phyloP scores from a whole-genome alignment of 352 stramenopile species.

The Phytopythium cucurbitacearum region DNA sequence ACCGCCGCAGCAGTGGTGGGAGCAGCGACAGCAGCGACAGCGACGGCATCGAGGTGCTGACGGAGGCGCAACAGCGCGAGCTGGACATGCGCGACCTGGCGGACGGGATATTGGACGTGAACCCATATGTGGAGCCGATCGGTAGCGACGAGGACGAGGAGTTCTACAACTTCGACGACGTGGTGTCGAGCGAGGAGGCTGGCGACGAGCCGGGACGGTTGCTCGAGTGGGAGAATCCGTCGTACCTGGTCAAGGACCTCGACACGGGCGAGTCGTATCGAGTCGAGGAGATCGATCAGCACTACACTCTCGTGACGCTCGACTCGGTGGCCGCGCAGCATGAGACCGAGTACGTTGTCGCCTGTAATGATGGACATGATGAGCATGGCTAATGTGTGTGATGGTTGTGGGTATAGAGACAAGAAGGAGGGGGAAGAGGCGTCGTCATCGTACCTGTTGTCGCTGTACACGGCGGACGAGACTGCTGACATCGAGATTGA shows the following conservation, averaged over 20 bases:
- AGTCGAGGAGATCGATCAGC: constrained; percentile 81
- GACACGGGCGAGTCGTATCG: constrained; percentile 76
- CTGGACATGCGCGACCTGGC: constrained; percentile 23
- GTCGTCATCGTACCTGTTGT: constrained; percentile 67
- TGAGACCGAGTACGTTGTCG: constrained; percentile 36
- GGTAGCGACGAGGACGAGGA: constrained; percentile 17
- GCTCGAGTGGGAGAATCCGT: constrained; percentile 71
- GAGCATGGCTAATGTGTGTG: constrained; percentile 4
- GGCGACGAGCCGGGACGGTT: constrained; percentile 18
- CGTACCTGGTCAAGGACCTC: constrained; percentile 78
- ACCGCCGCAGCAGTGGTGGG: neutral
- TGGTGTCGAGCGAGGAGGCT: constrained; percentile 14
- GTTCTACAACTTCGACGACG: constrained; percentile 27
- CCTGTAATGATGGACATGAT: neutral
- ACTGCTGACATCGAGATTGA: constrained; percentile 81
- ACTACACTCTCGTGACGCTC: constrained; percentile 72
- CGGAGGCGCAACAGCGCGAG: constrained; percentile 21
- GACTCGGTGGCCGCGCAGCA: constrained; percentile 61
- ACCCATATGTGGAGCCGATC: constrained; percentile 47
- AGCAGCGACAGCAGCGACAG: constrained; percentile 21
- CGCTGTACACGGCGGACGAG: constrained; percentile 74
- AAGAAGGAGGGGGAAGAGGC: constrained; percentile 20
- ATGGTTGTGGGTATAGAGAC: constrained; percentile 12
- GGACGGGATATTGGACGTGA: constrained; percentile 33
- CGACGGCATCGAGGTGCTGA: constrained; percentile 7